Base-by-base conservation (phyloP, 2,329 filamentous ascomycete species). In the Curvularia sp. region DNA sequence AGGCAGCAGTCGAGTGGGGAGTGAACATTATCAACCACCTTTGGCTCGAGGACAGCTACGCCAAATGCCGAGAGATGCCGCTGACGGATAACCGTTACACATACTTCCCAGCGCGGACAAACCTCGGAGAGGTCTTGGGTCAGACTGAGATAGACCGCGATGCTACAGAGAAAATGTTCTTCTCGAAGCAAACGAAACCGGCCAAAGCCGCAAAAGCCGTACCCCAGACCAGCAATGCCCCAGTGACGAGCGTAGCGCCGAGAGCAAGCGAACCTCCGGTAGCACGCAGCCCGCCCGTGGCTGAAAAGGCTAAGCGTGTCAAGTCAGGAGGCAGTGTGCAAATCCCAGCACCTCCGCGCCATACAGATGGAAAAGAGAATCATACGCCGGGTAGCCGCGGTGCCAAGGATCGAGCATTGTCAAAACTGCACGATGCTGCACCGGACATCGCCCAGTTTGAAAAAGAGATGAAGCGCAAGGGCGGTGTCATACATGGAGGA, bases 1-100 rank as follows among this genome's bases (percentile, higher is more conserved):
- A 90, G 36, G 95, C 95, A 1, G 95, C 95, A 0, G 86, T 87
- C 60, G 95, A 98, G 78, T 99, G 95, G 95, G 89, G 90, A 52
- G 89, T 98, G 53, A 82, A 92, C 55, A 89, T 97, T 68, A 82
- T 97, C 68, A 99, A 98, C 75, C 95, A 99, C 74, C 83, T 99
- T 0, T 99, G 95, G 95, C 84, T 99, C 45, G 95, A 99, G 77
- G 95, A 99, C 73, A 96, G 93, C 77, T 99, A 98, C 73, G 92
- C 94, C 1, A 92, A 90, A 74, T 97, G 93, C 80, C 85, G 90
- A 71, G 81, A 89, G 57, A 89, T 92, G 73, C 86, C 86, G 0
- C 80, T 93, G 21, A 89, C 90, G 3, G 86, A 91, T 50, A 82
- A 85, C 8, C 89, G 89, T 62, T 99, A 96, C 74, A 92, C 86